These are phyloP conservation scores for Leccinellum rugosiceps DNA, from an alignment of 768 basidiomycete species.

Conservation along the genomic window DNA sequence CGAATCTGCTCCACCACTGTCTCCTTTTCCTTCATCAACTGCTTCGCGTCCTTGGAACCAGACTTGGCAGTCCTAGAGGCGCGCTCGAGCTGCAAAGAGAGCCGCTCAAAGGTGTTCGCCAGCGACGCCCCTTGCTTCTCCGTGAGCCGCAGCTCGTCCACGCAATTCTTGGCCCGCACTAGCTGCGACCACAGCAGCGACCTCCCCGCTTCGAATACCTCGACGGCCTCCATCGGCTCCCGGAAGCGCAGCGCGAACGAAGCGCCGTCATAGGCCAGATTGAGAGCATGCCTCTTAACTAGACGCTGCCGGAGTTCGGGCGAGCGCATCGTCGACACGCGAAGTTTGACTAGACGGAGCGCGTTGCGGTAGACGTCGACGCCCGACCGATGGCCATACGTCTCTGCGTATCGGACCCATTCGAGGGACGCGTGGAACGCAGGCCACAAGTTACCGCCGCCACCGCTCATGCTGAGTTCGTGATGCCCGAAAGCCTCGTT, in stretches of 20 bases:
- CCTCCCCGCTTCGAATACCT: slow-evolving; percentile 31
- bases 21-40: slow-evolving; percentile 27
- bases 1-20: slow-evolving; percentile 28
- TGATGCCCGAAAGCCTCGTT: slow-evolving; percentile 25
- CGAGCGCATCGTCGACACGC: slow-evolving; percentile 15
- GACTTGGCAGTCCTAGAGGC: slow-evolving; percentile 7
- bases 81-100: slow-evolving; percentile 15
- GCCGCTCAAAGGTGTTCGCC: slow-evolving; percentile 22
- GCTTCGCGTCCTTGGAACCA: slow-evolving; percentile 14
- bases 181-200: slow-evolving; percentile 35
- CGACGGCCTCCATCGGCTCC: slow-evolving; percentile 27
- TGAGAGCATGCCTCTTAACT: slow-evolving; percentile 7
- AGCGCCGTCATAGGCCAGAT: slow-evolving; percentile 28
- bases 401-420: slow-evolving; percentile 22
- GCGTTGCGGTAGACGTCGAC: slow-evolving; percentile 28
- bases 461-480: slow-evolving; percentile 19
- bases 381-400: slow-evolving; percentile 23
- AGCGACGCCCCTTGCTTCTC: slow-evolving; percentile 17
- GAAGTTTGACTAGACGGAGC: slow-evolving; percentile 23
- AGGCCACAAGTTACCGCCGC: slow-evolving; percentile 13
- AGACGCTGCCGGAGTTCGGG: slow-evolving; percentile 17
- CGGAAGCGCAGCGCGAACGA: slow-evolving; percentile 25
- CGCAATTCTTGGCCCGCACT: slow-evolving; percentile 20
- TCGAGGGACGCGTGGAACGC: slow-evolving; percentile 20
- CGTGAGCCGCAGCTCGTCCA: slow-evolving; percentile 26